These are phyloP conservation scores for Euphorbia celastroides DNA, from an alignment of 441 rosid species.

Conservation along the genomic window DNA sequence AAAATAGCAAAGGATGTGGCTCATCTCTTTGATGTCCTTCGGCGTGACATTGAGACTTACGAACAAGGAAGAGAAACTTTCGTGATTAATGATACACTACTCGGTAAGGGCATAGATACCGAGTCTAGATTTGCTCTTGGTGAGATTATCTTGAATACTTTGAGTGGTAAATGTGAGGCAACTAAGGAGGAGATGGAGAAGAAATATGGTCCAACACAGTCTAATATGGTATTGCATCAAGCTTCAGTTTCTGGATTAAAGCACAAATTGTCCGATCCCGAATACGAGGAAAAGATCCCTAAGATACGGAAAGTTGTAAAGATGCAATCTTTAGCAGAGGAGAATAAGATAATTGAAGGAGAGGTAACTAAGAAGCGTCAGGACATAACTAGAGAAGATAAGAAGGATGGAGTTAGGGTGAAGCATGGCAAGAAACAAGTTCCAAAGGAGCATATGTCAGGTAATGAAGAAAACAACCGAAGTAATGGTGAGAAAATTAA, in stretches of 20 bases:
- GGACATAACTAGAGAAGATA: constrained; percentile 6
- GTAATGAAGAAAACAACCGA: background rate
- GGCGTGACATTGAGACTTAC: constrained; percentile 33
- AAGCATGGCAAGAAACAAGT: too few species aligned
- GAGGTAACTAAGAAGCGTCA: constrained; percentile 13
- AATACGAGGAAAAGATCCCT: constrained; percentile 18
- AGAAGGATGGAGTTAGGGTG: constrained; percentile 10
- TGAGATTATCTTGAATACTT: constrained; percentile 63
- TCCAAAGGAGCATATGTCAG: background rate
- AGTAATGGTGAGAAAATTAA: constrained; percentile 10
- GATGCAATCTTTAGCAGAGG: constrained; percentile 9
- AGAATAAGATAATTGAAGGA: too few species aligned
- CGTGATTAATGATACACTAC: constrained; percentile 36
- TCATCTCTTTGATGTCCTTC: constrained; percentile 42
- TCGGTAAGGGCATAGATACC: constrained; percentile 48
- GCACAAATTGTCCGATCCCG: constrained; percentile 18
- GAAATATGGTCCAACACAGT: too few species aligned
- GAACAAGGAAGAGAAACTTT: constrained; percentile 27
- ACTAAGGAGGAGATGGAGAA: constrained; percentile 18
- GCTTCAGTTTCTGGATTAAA: constrained; percentile 13
- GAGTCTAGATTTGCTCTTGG: constrained; percentile 77
- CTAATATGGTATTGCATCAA: constrained; percentile 15
- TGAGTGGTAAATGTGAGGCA: constrained; percentile 31
- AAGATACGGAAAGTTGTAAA: constrained; percentile 29
- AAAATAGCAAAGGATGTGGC: constrained; percentile 30